Percentiles rank a stretch among this genome's conserved stretches.
phyloP scores from a whole-genome alignment of 495 filamentous ascomycete species.

The Thozetella sp. region DNA sequence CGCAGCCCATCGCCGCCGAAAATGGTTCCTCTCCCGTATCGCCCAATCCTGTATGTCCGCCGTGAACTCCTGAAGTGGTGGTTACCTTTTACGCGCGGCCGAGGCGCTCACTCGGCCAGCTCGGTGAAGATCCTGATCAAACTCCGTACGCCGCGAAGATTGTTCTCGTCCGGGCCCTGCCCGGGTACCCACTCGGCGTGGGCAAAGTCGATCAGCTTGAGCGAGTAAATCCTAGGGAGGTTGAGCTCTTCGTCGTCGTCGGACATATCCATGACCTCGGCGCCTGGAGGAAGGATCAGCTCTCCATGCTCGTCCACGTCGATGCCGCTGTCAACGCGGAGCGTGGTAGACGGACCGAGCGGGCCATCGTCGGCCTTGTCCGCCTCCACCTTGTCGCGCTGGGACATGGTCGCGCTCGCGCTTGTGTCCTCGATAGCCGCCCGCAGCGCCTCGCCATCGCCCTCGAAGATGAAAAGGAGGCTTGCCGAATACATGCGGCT shows the following conservation, averaged over 20 bases:
- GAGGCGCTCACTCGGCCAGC: conserved; percentile 37
- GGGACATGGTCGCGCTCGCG: conserved; percentile 24
- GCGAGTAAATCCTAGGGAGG: conserved; percentile 72
- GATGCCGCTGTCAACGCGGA: conserved; percentile 46
- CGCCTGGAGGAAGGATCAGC: conserved; percentile 15
- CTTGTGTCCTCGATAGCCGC: conserved; percentile 65
- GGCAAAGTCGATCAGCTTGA: conserved; percentile 96
- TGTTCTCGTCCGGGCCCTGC: conserved; percentile 85
- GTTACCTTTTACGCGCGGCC: too few species aligned
- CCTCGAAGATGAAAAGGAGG: conserved; percentile 90
- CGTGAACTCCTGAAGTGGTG: not conserved
- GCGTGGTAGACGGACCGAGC: conserved; percentile 11
- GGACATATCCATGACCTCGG: not conserved
- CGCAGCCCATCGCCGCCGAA: not conserved
- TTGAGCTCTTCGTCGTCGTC: conserved; percentile 63
- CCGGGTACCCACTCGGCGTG: conserved; percentile 89
- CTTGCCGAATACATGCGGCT: conserved; percentile 94
- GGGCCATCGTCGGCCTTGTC: conserved; percentile 6
- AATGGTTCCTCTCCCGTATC: not conserved
- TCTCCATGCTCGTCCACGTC: conserved; percentile 38
- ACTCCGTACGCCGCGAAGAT: conserved; percentile 74
- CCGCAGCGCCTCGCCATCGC: conserved; percentile 71
- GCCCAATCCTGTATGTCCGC: not conserved
- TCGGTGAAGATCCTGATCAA: conserved; percentile 70
- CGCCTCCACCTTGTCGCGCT: conserved; percentile 5